Conservation (phyloP, 1,284 basidiomycete species). For the Vanrija humicola region DNA sequence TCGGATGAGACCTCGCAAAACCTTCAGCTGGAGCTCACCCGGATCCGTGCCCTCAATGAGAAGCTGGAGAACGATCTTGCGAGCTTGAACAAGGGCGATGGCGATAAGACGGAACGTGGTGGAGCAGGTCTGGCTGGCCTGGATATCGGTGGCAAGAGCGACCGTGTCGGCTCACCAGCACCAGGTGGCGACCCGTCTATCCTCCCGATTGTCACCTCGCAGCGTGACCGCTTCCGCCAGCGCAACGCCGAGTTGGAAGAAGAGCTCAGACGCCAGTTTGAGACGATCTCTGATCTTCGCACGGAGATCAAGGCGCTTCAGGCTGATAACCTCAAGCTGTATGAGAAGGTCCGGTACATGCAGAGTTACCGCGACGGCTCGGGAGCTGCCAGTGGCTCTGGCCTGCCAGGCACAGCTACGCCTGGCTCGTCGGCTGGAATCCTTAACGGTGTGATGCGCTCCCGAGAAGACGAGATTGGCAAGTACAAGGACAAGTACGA, state of each 20-base stretch:
- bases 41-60: conserved; percentile 75
- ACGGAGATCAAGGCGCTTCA: conserved; percentile 69
- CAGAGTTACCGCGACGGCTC: conserved; percentile 79
- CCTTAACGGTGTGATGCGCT: conserved; percentile 35
- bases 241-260: conserved; percentile 96
- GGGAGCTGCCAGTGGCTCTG: conserved; percentile 13
- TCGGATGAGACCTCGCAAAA: conserved; percentile 60
- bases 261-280: conserved; percentile 91
- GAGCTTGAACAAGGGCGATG: conserved; percentile 59
- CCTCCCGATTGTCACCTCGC: conserved; percentile 91
- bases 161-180: conserved; percentile 50
- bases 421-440: conserved; percentile 18
- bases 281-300: conserved; percentile 83
- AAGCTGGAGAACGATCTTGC: conserved; percentile 86
- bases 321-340: conserved; percentile 86
- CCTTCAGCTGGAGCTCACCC: conserved; percentile 65
- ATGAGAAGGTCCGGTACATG: conserved; percentile 96
- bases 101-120: conserved; percentile 5
- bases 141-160: conserved; percentile 59
- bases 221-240: conserved; percentile 90
- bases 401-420: conserved; percentile 3
- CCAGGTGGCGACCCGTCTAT: conserved; percentile 79
- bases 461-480: conserved; percentile 66
- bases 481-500: conserved; percentile 90
- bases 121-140: conserved; percentile 61